Evolutionary conservation across 768 basidiomycete genomes (phyloP).

Genomic region (Solioccasus polychromus): DNA sequence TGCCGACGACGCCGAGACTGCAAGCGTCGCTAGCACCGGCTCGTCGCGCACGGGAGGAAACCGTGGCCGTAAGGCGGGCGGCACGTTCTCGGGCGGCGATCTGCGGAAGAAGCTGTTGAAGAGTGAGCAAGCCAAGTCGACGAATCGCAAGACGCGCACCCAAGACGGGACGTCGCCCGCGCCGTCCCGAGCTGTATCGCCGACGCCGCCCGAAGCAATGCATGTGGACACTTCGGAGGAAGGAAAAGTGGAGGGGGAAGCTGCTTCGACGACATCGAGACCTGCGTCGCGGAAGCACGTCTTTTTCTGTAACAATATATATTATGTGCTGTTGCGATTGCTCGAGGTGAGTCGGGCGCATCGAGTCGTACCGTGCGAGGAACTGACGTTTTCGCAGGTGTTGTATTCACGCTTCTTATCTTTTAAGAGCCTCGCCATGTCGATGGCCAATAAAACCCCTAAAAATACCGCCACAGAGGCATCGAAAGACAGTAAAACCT

Average conservation of each 20-base stretch:
- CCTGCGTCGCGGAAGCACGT: slow-evolving; percentile 46
- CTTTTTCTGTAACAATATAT: slow-evolving; percentile 88
- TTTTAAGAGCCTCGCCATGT: slow-evolving; percentile 70
- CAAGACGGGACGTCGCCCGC: slow-evolving; percentile 53
- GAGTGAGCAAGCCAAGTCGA: slow-evolving; percentile 78
- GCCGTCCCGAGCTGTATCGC: slow-evolving; percentile 62
- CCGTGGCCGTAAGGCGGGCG: slow-evolving; percentile 39
- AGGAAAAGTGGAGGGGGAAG: slow-evolving; percentile 16
- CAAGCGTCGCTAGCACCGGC: slow-evolving; percentile 26
- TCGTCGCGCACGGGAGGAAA: slow-evolving; percentile 34
- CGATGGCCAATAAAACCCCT: slow-evolving; percentile 34
- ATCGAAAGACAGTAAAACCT: slow-evolving; percentile 30
- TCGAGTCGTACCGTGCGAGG: neutral
- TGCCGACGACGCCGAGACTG: slow-evolving; percentile 38
- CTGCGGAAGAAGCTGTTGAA: slow-evolving; percentile 78
- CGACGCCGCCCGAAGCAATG: slow-evolving; percentile 47
- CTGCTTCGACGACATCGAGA: slow-evolving; percentile 24
- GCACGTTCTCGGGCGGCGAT: slow-evolving; percentile 52
- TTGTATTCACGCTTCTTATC: slow-evolving; percentile 76
- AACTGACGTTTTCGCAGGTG: slow-evolving; percentile 45
- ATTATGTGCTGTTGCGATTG: slow-evolving; percentile 82
- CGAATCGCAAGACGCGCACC: slow-evolving; percentile 54
- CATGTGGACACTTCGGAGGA: slow-evolving; percentile 31
- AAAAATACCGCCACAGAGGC: slow-evolving; percentile 8
- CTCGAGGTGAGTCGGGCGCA: slow-evolving; percentile 64